Conservation (phyloP, 2,329 filamentous ascomycete species). For the Colletotrichum falcatum region DNA sequence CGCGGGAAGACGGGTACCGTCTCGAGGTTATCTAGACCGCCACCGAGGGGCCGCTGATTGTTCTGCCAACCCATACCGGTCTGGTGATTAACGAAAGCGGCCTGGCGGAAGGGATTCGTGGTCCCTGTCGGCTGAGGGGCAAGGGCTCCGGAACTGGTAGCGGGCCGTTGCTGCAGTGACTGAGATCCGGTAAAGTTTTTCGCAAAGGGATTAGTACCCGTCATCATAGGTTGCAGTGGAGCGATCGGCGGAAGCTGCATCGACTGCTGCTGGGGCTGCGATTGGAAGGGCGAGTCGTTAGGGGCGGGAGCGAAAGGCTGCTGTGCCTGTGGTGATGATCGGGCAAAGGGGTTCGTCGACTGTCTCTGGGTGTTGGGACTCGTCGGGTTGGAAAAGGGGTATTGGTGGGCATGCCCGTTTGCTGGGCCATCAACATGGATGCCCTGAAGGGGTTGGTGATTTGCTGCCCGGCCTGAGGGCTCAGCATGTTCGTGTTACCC, state of each 20-base stretch:
- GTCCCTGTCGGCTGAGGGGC: conserved; percentile 84
- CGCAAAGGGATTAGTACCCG: conserved; percentile 71
- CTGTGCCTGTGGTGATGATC: conserved; percentile 55
- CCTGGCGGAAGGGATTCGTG: conserved; percentile 95
- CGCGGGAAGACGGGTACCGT: conserved; percentile 90
- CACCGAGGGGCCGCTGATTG: conserved; percentile 81
- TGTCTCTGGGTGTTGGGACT: conserved; percentile 61
- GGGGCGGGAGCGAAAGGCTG: conserved; percentile 52
- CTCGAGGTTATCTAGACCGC: conserved; percentile 80
- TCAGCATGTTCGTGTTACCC: conserved; percentile 56
- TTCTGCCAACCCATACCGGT: conserved; percentile 92
- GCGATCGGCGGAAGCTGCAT: conserved; percentile 46
- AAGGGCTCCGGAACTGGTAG: conserved; percentile 62
- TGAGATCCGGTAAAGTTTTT: conserved; percentile 54
- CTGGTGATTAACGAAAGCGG: conserved; percentile 87
- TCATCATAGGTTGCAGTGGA: conserved; percentile 61
- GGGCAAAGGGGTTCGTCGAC: conserved; percentile 90
- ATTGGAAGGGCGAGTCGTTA: conserved; percentile 58
- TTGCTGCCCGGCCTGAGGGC: conserved; percentile 62
- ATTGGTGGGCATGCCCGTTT: conserved; percentile 61
- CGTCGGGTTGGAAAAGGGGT: conserved; percentile 57
- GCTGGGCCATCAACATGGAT: conserved; percentile 79
- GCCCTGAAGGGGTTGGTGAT: conserved; percentile 94
- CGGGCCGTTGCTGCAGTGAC: conserved; percentile 57
- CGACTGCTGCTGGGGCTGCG: conserved; percentile 51